Base-by-base conservation (phyloP, 495 filamentous ascomycete species). In the Neurospora discreta region DNA sequence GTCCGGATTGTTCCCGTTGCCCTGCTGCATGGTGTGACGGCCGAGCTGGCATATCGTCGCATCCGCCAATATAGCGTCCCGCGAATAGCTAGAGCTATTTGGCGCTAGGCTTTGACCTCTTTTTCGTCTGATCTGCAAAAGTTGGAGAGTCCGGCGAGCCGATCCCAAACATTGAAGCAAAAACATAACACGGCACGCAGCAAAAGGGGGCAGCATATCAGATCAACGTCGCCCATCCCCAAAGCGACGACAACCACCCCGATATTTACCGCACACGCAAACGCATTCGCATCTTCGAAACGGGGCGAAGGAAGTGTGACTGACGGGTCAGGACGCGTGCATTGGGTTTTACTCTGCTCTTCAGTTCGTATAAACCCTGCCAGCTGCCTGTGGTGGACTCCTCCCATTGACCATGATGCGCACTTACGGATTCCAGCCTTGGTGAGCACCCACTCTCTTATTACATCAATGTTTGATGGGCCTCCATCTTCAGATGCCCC, bases 351-450 rank as follows among this genome's bases (percentile, higher is more conserved):
- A 9, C 52, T 60, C 52, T 60, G 26, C 23, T 33, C 26, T 33
- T 36, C 52, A 16, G 52, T 65, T 65, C 26, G 16, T 65, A 65
- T 65, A 65, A 65, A 15, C 52, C 52, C 52, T 65, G 52, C 26
- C 52, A 65, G 52, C 52, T 65, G 52, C 33, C 52, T 65, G 52
- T 16, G 52, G 52, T 65, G 52, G 52, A 33, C 52, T 65, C 15
- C 52, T 33, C 52, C 52, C 15, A 15, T 16, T 30, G 71, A 78
- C 74, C 52, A 80, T 80, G 78, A 74, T 74, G 74, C 72, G 77
- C 36, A 78, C 69, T 71, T 77, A 72, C 71, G 72, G 68, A 46
- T 78, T 74, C 44, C 78, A 78, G 71, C 78, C 78, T 75, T 77
- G 70, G 78, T 80, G 73, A 78, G 78, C 52, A 65, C 39, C 70